Base-by-base conservation (phyloP, 208 protist genomes). In the Jaenimonas drosophilae region DNA sequence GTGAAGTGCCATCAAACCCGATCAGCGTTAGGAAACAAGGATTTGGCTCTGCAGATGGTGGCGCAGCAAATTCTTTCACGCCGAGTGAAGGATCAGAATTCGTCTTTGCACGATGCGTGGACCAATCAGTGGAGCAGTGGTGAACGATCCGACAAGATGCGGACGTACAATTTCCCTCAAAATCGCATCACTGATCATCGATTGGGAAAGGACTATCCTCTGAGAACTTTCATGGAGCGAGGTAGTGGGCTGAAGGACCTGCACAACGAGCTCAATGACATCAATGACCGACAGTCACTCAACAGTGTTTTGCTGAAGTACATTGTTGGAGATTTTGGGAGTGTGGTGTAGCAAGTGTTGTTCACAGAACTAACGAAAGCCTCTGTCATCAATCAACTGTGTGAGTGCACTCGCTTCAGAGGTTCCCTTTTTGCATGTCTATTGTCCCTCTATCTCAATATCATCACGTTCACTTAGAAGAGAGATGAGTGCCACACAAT, bases 111-210 rank as follows among this genome's bases (percentile, higher is more conserved):
- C 50, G 64, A 72, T 1, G 72, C 78, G 26, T 91, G 79, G 73
- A 54, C 59, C 33, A 79, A 79, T 39, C 87, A 94, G 48, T 89
- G 76, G 83, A 86, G 67, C 47, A 91, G 78, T 52, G 87, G 87
- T 0, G 87, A 94, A 62, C 76, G 87, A 16, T 88, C 79, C 0
- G 87, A 94, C 45, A 89, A 87, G 54, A 91, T 94, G 79, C 52
- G 87, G 33, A 91, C 87, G 19, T 94, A 91, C 72, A 94, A 94
- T 45, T 88, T 75, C 48, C 87, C 79, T 7, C 87, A 94, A 41
- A 94, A 94, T 51, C 76, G 80, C 12, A 69, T 91, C 16, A 91
- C 83, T 3, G 87, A 94, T 41, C 87, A 94, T 41, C 82, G 87
- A 23, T 51, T 93, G 23, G 85, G 85, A 2, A 87, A 82, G 41